These are phyloP conservation scores for Saturnispora silvae DNA, from an alignment of 805 yeast species.

Conservation along the genomic window DNA sequence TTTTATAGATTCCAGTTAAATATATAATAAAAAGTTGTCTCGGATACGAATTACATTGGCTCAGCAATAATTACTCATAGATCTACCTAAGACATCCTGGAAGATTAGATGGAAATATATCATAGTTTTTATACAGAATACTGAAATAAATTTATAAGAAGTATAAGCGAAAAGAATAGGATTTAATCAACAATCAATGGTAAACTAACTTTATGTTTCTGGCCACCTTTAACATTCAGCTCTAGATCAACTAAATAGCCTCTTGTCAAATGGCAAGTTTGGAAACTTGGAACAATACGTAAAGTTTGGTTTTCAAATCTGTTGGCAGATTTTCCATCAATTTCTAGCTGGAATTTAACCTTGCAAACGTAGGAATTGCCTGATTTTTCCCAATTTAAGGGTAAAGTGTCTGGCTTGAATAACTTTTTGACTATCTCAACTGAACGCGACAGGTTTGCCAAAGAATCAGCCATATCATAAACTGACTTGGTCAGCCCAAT, in stretches of 20 bases:
- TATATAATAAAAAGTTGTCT: no score
- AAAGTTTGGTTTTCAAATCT: slow-evolving; percentile 1
- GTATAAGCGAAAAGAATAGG: no score
- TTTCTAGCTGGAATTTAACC: slow-evolving; percentile 2
- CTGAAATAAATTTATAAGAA: no score
- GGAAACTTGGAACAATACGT: slow-evolving; percentile 13
- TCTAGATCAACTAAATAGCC: slow-evolving; percentile 11
- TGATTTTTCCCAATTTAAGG: slow-evolving; percentile 4
- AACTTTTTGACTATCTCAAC: slow-evolving; percentile 7
- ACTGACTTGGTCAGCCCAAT: slow-evolving; percentile 11
- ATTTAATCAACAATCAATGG: slow-evolving; percentile 10
- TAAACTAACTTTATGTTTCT: slow-evolving; percentile 9
- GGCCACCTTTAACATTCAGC: slow-evolving; percentile 8
- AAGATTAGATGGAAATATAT: no score
- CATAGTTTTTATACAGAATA: no score
- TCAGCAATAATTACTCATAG: no score
- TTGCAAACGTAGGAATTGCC: slow-evolving; percentile 4
- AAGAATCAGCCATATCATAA: slow-evolving; percentile 8
- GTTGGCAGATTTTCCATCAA: slow-evolving; percentile 1
- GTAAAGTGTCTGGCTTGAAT: slow-evolving; percentile 7
- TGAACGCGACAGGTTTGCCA: slow-evolving; percentile 3
- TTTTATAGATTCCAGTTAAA: no score
- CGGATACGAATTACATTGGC: no score
- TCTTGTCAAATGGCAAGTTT: slow-evolving; percentile 13
- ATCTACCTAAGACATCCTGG: no score